phyloP scores from a whole-genome alignment of 2,329 filamentous ascomycete species.

The Apiospora kogelbergensis region DNA sequence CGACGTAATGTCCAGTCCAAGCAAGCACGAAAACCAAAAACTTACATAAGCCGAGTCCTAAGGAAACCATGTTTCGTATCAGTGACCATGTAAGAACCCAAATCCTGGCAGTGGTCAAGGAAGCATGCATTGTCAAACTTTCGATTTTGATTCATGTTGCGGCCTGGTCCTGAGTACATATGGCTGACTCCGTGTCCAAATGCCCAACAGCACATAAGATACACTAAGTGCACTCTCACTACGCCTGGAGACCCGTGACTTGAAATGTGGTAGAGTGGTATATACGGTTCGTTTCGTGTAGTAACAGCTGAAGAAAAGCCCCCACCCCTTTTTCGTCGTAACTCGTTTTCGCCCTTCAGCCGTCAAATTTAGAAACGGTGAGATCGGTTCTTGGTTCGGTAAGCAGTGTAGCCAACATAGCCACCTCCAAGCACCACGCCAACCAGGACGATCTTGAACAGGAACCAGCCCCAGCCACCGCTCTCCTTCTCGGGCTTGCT shows the following conservation, averaged over 20 bases:
- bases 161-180: neutral
- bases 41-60: neutral
- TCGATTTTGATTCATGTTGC: slow-evolving; percentile 1
- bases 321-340: neutral
- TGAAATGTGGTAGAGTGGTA: neutral
- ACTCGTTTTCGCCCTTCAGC: slow-evolving; percentile 12
- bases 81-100: neutral
- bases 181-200: neutral
- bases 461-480: slow-evolving; percentile 60
- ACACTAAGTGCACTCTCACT: neutral
- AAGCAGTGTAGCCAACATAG: slow-evolving; percentile 86
- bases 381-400: slow-evolving; percentile 63
- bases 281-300: neutral
- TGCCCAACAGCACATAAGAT: neutral
- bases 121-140: neutral
- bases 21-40: neutral
- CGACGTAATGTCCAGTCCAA: neutral
- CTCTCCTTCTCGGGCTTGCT: slow-evolving; percentile 37
- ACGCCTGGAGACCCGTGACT: neutral
- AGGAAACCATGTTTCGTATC: neutral
- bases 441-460: slow-evolving; percentile 83
- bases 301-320: neutral
- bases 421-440: slow-evolving; percentile 66
- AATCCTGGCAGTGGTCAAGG: neutral
- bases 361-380: slow-evolving; percentile 50